phyloP scores from a whole-genome alignment of 805 yeast species.

The Saturnispora sanitii region DNA sequence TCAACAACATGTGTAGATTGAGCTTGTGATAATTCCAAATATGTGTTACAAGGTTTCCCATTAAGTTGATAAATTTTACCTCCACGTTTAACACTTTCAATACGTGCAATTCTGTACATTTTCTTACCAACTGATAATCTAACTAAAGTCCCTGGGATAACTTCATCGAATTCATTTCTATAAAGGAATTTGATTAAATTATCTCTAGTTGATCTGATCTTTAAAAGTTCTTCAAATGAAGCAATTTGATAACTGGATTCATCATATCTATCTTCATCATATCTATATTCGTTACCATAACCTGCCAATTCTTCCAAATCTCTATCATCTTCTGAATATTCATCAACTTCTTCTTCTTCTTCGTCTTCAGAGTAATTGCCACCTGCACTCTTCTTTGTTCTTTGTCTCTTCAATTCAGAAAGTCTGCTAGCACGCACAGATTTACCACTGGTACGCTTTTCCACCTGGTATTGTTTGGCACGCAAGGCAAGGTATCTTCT shows the following conservation, averaged over 20 bases:
- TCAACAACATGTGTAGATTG: constrained; percentile 63
- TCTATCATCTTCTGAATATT: constrained; percentile 22
- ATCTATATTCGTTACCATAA: constrained; percentile 32
- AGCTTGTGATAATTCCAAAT: constrained; percentile 75
- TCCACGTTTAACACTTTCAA: constrained; percentile 44
- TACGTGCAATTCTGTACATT: constrained; percentile 74
- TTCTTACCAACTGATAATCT: constrained; percentile 74
- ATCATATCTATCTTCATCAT: constrained; percentile 30
- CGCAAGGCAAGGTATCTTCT: constrained; percentile 76
- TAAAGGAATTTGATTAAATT: constrained; percentile 66
- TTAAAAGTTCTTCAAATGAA: constrained; percentile 46
- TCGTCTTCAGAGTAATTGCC: constrained; percentile 31
- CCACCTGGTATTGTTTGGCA: constrained; percentile 46
- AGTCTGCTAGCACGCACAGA: constrained; percentile 27
- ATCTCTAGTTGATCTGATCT: constrained; percentile 67
- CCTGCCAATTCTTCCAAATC: constrained; percentile 25
- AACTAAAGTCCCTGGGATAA: constrained; percentile 66
- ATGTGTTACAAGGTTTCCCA: constrained; percentile 37
- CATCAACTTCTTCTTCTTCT: constrained; percentile 27
- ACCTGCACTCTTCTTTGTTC: constrained; percentile 18
- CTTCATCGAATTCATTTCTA: constrained; percentile 69
- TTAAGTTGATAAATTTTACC: constrained; percentile 35
- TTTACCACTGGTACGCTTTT: constrained; percentile 24
- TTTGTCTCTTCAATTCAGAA: constrained; percentile 29
- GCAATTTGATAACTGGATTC: constrained; percentile 32